A percentile compares a stretch with the other conserved stretches of the same genome.
phyloP scores from a whole-genome alignment of 108 stramenopile species.

The Asterionellopsis glacialis region DNA sequence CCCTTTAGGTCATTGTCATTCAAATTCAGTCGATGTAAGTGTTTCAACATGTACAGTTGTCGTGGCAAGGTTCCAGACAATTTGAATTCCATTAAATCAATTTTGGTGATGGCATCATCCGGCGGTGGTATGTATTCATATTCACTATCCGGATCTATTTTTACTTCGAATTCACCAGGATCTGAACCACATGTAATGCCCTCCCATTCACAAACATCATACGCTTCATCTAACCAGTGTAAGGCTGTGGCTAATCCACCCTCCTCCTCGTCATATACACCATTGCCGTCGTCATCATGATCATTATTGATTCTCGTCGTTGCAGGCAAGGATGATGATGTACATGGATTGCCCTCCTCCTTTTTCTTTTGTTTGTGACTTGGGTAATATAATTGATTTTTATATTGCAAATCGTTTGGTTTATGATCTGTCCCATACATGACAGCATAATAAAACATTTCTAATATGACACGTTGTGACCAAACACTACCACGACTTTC shows the following conservation, averaged over 20 bases:
- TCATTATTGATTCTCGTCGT: too few species aligned
- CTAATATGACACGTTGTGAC: slow-evolving; percentile 28
- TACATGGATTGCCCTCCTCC: too few species aligned
- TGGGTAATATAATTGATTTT: too few species aligned
- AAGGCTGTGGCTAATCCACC: not conserved
- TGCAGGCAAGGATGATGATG: too few species aligned
- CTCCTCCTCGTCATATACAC: not conserved
- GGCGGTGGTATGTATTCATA: slow-evolving; percentile 7
- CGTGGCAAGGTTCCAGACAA: slow-evolving; percentile 28
- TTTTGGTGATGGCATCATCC: slow-evolving; percentile 18
- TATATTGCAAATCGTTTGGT: not conserved
- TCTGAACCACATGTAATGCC: slow-evolving; percentile 23
- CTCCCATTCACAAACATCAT: slow-evolving; percentile 26
- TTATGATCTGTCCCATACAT: slow-evolving; percentile 14
- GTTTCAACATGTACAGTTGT: slow-evolving; percentile 22
- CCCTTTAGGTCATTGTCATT: slow-evolving; percentile 37
- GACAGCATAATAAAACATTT: slow-evolving; percentile 17
- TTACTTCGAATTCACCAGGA: not conserved
- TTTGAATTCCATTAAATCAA: slow-evolving; percentile 20
- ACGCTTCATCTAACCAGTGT: not conserved
- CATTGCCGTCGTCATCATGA: too few species aligned
- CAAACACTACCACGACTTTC: slow-evolving; percentile 8
- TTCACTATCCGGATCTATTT: not conserved
- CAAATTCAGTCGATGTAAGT: slow-evolving; percentile 34
- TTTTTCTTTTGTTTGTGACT: too few species aligned